These are phyloP conservation scores for Coemansia pectinata DNA, from an alignment of 192 early-diverging fungal species.

Conservation along the genomic window DNA sequence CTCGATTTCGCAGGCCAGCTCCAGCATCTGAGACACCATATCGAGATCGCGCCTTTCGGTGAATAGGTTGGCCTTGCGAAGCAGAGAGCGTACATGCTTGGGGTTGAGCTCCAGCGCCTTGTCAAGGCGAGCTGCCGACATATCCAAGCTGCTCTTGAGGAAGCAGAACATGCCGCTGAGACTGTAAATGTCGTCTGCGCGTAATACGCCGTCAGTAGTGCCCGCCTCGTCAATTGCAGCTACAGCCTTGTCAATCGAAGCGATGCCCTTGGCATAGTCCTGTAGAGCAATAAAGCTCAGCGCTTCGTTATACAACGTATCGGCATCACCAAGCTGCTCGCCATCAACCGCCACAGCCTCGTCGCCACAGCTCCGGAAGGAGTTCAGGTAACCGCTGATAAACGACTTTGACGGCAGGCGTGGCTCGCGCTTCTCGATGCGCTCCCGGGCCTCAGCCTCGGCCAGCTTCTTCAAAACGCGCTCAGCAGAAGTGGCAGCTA, in stretches of 20 bases:
- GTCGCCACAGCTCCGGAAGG: conserved; percentile 65
- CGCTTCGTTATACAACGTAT: conserved; percentile 58
- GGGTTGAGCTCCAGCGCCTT: conserved; percentile 78
- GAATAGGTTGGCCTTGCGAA: conserved; percentile 89
- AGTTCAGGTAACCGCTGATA: conserved; percentile 91
- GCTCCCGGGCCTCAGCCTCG: conserved; percentile 72
- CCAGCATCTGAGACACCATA: conserved; percentile 29
- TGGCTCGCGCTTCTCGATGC: conserved; percentile 58
- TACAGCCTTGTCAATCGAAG: conserved; percentile 66
- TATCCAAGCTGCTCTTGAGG: conserved; percentile 77
- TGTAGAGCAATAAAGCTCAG: conserved; percentile 54
- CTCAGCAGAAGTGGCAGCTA: conserved; percentile 78
- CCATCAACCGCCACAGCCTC: conserved; percentile 27
- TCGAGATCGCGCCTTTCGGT: conserved; percentile 76
- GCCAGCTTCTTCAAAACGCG: conserved; percentile 84
- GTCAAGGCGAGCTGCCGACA: conserved; percentile 74
- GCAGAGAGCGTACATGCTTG: conserved; percentile 77
- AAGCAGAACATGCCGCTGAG: conserved; percentile 87
- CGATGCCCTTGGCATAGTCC: conserved; percentile 64
- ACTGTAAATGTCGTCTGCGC: conserved; percentile 74
- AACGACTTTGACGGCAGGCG: conserved; percentile 90
- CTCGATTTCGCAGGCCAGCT: conserved; percentile 58
- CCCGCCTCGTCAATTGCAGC: conserved; percentile 57
- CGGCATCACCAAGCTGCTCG: conserved; percentile 35
- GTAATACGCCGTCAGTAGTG: conserved; percentile 25